Evolutionary conservation across 495 filamentous ascomycete species (phyloP).

Genomic region (Penicillium paradoxum): DNA sequence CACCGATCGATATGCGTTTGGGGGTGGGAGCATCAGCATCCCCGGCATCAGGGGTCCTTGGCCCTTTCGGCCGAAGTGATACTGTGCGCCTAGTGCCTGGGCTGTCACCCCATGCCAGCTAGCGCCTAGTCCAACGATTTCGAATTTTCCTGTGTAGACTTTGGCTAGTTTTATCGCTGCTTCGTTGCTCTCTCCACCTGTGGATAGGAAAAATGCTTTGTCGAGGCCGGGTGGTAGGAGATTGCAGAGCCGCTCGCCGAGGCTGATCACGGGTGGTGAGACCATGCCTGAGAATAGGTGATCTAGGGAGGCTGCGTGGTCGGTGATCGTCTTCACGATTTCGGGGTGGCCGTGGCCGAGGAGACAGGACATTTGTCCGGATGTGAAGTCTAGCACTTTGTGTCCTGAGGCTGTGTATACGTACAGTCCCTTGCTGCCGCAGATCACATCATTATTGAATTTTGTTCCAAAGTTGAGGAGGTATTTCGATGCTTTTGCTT

Average conservation of each 20-base stretch:
- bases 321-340: conserved; percentile 39
- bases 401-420: conserved; percentile 23
- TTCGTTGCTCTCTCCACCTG: conserved; percentile 46
- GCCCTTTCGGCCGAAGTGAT: conserved; percentile 38
- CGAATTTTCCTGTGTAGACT: conserved; percentile 47
- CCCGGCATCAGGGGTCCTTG: conserved; percentile 32
- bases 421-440: conserved; percentile 19
- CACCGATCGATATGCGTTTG: conserved; percentile 49
- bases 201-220: conserved; percentile 46
- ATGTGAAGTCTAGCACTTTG: conserved; percentile 44
- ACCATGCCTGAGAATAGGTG: conserved; percentile 49
- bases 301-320: conserved; percentile 40
- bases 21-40: conserved; percentile 45
- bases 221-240: conserved; percentile 40
- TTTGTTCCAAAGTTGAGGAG: conserved; percentile 12
- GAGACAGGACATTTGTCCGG: conserved; percentile 48
- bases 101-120: conserved; percentile 48
- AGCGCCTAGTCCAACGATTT: conserved; percentile 45
- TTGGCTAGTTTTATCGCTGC: conserved; percentile 50
- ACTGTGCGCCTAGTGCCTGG: conserved; percentile 33
- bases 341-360: conserved; percentile 49
- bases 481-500: conserved; percentile 1
- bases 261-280: conserved; percentile 40
- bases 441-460: conserved; percentile 18
- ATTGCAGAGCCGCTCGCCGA: conserved; percentile 35